A percentile compares a stretch with the other conserved stretches of the same genome.
Conservation (phyloP, 768 basidiomycete genomes). For the Kwoniella bestiolae region DNA sequence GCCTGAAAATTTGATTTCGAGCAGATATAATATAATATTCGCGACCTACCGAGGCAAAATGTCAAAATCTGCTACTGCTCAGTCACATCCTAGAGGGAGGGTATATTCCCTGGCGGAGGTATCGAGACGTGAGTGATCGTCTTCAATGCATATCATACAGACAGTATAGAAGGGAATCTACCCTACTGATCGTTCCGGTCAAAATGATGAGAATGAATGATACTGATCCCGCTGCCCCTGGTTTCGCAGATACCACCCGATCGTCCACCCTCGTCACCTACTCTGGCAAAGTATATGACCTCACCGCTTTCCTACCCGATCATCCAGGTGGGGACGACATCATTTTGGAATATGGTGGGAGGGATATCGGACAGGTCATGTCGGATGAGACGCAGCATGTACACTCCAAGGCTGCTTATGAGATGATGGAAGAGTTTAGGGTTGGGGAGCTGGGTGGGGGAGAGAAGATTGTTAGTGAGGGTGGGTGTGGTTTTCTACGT, state of each 20-base stretch:
- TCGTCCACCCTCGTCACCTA: slow-evolving; percentile 81
- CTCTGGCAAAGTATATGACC: slow-evolving; percentile 84
- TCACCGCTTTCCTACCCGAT: slow-evolving; percentile 79
- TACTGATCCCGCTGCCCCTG: too few species aligned
- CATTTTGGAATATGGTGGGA: slow-evolving; percentile 78
- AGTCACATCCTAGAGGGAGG: slow-evolving; percentile 5
- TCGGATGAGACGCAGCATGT: slow-evolving; percentile 77
- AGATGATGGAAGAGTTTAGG: slow-evolving; percentile 84
- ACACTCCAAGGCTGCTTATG: slow-evolving; percentile 88
- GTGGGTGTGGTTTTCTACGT: slow-evolving; percentile 60
- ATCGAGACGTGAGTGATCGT: slow-evolving; percentile 19
- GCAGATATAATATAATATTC: neutral
- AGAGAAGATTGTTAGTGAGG: slow-evolving; percentile 75
- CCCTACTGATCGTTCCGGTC: too few species aligned
- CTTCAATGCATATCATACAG: neutral
- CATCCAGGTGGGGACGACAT: slow-evolving; percentile 96
- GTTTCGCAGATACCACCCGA: slow-evolving; percentile 61
- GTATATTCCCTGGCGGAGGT: slow-evolving; percentile 27
- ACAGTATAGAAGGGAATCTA: too few species aligned
- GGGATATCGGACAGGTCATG: slow-evolving; percentile 82
- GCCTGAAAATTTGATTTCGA: neutral
- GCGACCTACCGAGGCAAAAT: too few species aligned
- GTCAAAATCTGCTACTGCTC: slow-evolving; percentile 5
- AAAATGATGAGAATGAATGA: too few species aligned
- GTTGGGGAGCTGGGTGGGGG: slow-evolving; percentile 80